phyloP scores from a whole-genome alignment of 768 basidiomycete genomes.

The Hygrocybe punicea region DNA sequence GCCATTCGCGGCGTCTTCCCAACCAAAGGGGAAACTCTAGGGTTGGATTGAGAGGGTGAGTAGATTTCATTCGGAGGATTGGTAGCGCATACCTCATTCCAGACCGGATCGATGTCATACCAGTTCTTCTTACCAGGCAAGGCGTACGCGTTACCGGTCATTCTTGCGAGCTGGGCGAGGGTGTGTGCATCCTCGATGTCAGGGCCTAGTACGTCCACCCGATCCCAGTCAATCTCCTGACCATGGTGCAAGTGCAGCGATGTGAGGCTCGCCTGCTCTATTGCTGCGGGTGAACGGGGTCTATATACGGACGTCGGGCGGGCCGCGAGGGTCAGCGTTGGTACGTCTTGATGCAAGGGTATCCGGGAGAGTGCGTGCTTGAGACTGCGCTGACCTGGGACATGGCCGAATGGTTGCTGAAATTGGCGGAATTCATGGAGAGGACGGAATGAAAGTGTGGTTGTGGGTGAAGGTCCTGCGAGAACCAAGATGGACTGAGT shows the following conservation, averaged over 20 bases:
- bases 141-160: slow-evolving; percentile 88
- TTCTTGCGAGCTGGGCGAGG: slow-evolving; percentile 75
- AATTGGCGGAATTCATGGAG: background rate
- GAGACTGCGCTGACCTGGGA: background rate
- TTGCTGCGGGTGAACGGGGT: slow-evolving; percentile 49
- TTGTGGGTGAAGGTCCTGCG: background rate
- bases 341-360: background rate
- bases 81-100: slow-evolving; percentile 52
- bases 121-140: slow-evolving; percentile 66
- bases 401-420: background rate
- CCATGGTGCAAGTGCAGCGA: slow-evolving; percentile 50
- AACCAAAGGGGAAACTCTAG: slow-evolving; percentile 79
- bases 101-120: slow-evolving; percentile 75
- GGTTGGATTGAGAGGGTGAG: background rate
- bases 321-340: slow-evolving; percentile 39
- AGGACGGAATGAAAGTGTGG: background rate
- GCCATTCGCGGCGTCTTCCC: slow-evolving; percentile 65
- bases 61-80: slow-evolving; percentile 13
- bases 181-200: slow-evolving; percentile 79
- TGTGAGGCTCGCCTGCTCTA: slow-evolving; percentile 51
- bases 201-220: slow-evolving; percentile 62
- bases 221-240: slow-evolving; percentile 64
- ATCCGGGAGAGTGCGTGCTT: background rate
- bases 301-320: slow-evolving; percentile 57
- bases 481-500: background rate